Evolutionary conservation across 2,329 filamentous ascomycete genomes (phyloP).

Genomic region (Coleophoma eucalyptorum): DNA sequence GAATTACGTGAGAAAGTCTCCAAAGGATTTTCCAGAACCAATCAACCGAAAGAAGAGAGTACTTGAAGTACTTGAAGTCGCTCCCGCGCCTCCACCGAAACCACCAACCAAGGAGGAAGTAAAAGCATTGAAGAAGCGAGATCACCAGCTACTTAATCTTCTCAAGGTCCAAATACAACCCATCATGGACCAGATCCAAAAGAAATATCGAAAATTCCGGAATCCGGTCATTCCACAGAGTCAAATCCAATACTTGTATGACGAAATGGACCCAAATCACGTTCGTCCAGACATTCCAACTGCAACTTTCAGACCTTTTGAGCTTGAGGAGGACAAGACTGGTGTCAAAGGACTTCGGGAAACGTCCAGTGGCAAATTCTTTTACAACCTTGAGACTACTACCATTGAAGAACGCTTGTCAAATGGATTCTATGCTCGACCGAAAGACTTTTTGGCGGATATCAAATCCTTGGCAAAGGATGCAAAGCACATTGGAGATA

Average conservation of each 20-base stretch:
- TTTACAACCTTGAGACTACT: conserved; percentile 89
- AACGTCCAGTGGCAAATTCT: conserved; percentile 75
- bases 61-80: conserved; percentile 72
- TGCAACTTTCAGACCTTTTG: conserved; percentile 66
- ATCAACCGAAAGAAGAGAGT: conserved; percentile 82
- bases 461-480: conserved; percentile 84
- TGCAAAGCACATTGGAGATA: conserved; percentile 76
- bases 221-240: conserved; percentile 71
- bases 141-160: conserved; percentile 78
- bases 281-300: conserved; percentile 45
- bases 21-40: conserved; percentile 82
- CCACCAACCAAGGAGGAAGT: conserved; percentile 72
- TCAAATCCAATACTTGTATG: conserved; percentile 76
- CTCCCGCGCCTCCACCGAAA: conserved; percentile 66
- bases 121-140: conserved; percentile 75
- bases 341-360: conserved; percentile 75
- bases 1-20: conserved; percentile 73
- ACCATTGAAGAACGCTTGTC: conserved; percentile 95
- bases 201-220: conserved; percentile 84
- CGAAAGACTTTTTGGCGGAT: conserved; percentile 84
- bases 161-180: conserved; percentile 88
- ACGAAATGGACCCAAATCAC: conserved; percentile 73
- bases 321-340: conserved; percentile 74
- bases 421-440: conserved; percentile 92
- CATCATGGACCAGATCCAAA: conserved; percentile 95